These are phyloP conservation scores for Ogataea degrootiae DNA, from an alignment of 805 yeast genomes.

Conservation along the genomic window DNA sequence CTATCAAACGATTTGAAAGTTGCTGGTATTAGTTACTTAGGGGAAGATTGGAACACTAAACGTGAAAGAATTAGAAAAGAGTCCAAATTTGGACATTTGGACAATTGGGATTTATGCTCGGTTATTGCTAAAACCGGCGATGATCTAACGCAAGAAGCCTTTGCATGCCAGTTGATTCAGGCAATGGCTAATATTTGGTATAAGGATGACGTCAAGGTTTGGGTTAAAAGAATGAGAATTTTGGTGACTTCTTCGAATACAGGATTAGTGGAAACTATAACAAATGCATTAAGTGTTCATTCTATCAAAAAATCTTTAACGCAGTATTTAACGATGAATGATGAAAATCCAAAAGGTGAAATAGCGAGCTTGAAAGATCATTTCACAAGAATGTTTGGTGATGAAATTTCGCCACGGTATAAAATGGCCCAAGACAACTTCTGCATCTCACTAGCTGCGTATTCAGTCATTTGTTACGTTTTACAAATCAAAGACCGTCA, in stretches of 20 bases:
- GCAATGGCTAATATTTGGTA: slow-evolving; percentile 86
- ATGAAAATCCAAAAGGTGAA: slow-evolving; percentile 65
- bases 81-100: slow-evolving; percentile 78
- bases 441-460: slow-evolving; percentile 83
- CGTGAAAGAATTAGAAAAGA: slow-evolving; percentile 73
- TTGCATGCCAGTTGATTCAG: slow-evolving; percentile 91
- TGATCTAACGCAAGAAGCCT: slow-evolving; percentile 94
- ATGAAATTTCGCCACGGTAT: slow-evolving; percentile 46
- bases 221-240: slow-evolving; percentile 94
- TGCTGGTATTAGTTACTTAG: slow-evolving; percentile 69
- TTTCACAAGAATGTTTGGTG: slow-evolving; percentile 72
- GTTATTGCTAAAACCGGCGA: slow-evolving; percentile 96
- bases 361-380: slow-evolving; percentile 77
- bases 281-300: slow-evolving; percentile 89
- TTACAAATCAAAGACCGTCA: slow-evolving; percentile 94
- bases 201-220: slow-evolving; percentile 59
- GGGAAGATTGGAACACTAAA: slow-evolving; percentile 90
- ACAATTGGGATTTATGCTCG: slow-evolving; percentile 92
- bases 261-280: slow-evolving; percentile 93
- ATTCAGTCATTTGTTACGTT: slow-evolving; percentile 84
- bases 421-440: slow-evolving; percentile 80
- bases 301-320: slow-evolving; percentile 92
- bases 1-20: slow-evolving; percentile 88
- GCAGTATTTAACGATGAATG: slow-evolving; percentile 59
- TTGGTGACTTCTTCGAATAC: slow-evolving; percentile 85